Evolutionary conservation across 179 eudicot species (phyloP), one percentile per base, ranked within the genome.

Genomic region (Drosera spatulata): DNA sequence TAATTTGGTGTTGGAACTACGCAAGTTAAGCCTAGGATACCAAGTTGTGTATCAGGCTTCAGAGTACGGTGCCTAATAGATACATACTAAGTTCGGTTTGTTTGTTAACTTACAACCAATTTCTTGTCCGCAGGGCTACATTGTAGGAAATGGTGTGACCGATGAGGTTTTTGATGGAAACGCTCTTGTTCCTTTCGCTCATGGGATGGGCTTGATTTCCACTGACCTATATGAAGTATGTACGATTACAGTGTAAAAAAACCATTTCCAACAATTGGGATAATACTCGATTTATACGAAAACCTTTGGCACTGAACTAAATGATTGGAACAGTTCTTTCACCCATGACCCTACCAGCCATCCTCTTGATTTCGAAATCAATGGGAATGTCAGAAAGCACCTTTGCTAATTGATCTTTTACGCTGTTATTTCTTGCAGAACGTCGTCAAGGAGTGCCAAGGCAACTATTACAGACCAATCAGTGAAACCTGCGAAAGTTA

Each of bases 191-290:
- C 95, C 99, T 7, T 93, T 93, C 61, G 81, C 72, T 37, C 97
- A 89, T 73, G 99, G 99, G 11, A 89, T 89, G 97, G 99, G 97
- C 58, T 76, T 94, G 60, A 94, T 94, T 58, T 77, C 99, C 6
- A 84, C 89, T 50, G 82, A 90, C 1, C 77, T 94, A 11, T 89
- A 48, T 65, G 62, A 77, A 75, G 99, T 88, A 62, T 33, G 63
- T 41, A 44, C 33, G 12, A 22, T 49, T 15, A 7, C 15, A 13
- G 12, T 56, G 14, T 4, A 39, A 14, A 52, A 33, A 58, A 50
- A 38, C 58, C 38, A 11, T 46, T 37, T 8, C 46, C 7, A 7
- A 5, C 2, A 10, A 53, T 53, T 10, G 33, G 33, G 33, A 22
- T 22, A 22, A 22, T 22, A 22, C 1, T 22, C 33, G 33, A 22